Evolutionary conservation across 805 yeast species (phyloP).

Genomic region (Osmozyma mogii): DNA sequence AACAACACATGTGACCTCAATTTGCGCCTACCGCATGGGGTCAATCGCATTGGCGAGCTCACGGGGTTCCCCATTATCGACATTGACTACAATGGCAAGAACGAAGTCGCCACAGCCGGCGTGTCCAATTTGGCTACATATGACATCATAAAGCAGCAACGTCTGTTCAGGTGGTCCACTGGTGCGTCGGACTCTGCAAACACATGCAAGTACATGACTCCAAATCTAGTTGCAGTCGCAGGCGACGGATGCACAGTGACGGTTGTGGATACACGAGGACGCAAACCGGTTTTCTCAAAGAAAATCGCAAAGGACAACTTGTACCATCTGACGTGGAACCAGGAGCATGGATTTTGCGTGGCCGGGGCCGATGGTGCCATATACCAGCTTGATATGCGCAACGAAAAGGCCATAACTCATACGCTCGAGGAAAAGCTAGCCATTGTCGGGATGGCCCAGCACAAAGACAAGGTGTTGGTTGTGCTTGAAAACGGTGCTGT

Average conservation of each 20-base stretch:
- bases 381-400: slow-evolving; percentile 11
- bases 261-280: slow-evolving; percentile 8
- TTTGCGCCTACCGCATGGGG: background rate
- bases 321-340: slow-evolving; percentile 10
- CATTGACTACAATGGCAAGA: slow-evolving; percentile 3
- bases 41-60: slow-evolving; percentile 3
- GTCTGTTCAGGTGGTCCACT: slow-evolving; percentile 6
- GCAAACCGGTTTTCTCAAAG: slow-evolving; percentile 7
- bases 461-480: background rate
- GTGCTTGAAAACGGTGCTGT: too few relatives aligned
- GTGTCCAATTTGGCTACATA: slow-evolving; percentile 8
- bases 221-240: slow-evolving; percentile 9
- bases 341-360: slow-evolving; percentile 5
- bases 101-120: slow-evolving; percentile 6
- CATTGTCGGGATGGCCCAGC: background rate
- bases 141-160: slow-evolving; percentile 9
- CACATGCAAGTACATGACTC: slow-evolving; percentile 6
- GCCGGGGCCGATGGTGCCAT: slow-evolving; percentile 13
- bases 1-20: background rate
- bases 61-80: slow-evolving; percentile 9
- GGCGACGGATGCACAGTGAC: slow-evolving; percentile 12
- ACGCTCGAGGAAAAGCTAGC: background rate
- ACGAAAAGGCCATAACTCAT: background rate
- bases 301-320: slow-evolving; percentile 9
- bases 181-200: slow-evolving; percentile 4